Evolutionary conservation across 768 basidiomycete species (phyloP).

Genomic region (Calocera viscosa): DNA sequence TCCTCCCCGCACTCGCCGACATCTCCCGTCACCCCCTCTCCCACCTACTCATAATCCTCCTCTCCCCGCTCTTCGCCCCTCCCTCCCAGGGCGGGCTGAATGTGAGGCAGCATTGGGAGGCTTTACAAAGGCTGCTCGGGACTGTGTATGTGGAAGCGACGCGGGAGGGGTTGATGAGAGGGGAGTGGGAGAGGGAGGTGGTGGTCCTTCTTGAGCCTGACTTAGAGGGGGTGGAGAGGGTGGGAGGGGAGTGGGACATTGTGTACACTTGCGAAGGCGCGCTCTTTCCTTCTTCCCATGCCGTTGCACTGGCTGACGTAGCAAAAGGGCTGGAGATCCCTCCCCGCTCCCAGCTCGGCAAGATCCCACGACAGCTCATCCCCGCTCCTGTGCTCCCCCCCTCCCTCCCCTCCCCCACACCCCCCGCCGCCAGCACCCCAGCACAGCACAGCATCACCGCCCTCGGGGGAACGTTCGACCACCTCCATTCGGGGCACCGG

Average conservation of each 20-base stretch:
- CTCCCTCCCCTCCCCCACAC: neutral
- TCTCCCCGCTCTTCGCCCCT: conserved; percentile 47
- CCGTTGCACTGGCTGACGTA: conserved; percentile 9
- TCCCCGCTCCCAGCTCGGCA: neutral
- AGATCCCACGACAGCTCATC: conserved; percentile 8
- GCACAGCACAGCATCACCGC: conserved; percentile 52
- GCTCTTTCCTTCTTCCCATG: conserved; percentile 4
- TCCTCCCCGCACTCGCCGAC: neutral
- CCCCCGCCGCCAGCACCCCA: neutral
- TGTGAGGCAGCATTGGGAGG: conserved; percentile 39
- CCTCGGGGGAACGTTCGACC: conserved; percentile 94
- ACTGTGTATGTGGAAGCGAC: conserved; percentile 80
- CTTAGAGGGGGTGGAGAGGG: conserved; percentile 25
- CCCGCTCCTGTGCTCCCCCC: neutral
- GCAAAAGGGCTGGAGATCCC: neutral
- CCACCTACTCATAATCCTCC: conserved; percentile 49
- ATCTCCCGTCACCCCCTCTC: neutral
- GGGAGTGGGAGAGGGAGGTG: conserved; percentile 61
- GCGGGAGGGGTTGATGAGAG: conserved; percentile 51
- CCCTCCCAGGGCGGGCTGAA: conserved; percentile 12
- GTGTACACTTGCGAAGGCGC: conserved; percentile 36
- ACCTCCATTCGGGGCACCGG: conserved; percentile 94
- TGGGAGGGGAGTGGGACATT: conserved; percentile 26
- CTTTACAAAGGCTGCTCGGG: conserved; percentile 64
- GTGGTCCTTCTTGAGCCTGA: conserved; percentile 61